A percentile compares a stretch with the other conserved stretches of the same genome.
These are phyloP conservation scores for Choiromyces venosus DNA, from an alignment of 495 filamentous ascomycete species.

Conservation along the genomic window DNA sequence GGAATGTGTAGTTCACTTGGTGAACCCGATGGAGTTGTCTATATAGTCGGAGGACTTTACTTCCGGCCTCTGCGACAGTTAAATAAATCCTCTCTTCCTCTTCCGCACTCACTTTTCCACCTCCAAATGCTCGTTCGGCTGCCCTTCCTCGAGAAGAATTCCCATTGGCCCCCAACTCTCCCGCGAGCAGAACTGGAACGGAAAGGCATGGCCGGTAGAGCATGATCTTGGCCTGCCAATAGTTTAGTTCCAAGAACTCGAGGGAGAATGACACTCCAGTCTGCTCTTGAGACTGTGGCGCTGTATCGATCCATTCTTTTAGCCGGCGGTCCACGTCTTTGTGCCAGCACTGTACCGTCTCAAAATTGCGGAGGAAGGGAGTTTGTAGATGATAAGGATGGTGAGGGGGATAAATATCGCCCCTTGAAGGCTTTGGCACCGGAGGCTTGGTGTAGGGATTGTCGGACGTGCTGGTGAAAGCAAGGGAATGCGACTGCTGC, in stretches of 20 bases:
- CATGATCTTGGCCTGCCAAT: conserved; percentile 98
- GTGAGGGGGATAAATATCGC: conserved; percentile 49
- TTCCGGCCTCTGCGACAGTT: conserved; percentile 89
- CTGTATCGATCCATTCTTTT: conserved; percentile 78
- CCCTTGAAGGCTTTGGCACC: conserved; percentile 16
- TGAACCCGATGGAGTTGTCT: conserved; percentile 80
- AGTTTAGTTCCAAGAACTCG: conserved; percentile 86
- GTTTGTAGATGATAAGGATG: conserved; percentile 72
- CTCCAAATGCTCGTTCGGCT: conserved; percentile 33
- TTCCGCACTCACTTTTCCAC: conserved; percentile 45
- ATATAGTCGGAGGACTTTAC: conserved; percentile 85
- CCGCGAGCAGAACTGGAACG: conserved; percentile 75
- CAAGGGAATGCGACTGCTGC: conserved; percentile 59
- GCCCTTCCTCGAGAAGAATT: conserved; percentile 30
- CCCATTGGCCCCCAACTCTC: conserved; percentile 50
- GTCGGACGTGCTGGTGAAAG: conserved; percentile 29
- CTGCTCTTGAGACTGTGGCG: conserved; percentile 63
- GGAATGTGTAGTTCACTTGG: conserved; percentile 90
- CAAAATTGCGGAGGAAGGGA: conserved; percentile 76
- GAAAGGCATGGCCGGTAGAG: conserved; percentile 87
- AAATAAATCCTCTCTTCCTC: conserved; percentile 88
- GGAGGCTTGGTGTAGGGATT: conserved; percentile 22
- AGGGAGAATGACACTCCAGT: conserved; percentile 81
- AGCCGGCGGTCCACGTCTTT: conserved; percentile 78
- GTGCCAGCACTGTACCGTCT: conserved; percentile 82